phyloP scores from a whole-genome alignment of 1,139 yeast genomes.

The Candida freyschussii region DNA sequence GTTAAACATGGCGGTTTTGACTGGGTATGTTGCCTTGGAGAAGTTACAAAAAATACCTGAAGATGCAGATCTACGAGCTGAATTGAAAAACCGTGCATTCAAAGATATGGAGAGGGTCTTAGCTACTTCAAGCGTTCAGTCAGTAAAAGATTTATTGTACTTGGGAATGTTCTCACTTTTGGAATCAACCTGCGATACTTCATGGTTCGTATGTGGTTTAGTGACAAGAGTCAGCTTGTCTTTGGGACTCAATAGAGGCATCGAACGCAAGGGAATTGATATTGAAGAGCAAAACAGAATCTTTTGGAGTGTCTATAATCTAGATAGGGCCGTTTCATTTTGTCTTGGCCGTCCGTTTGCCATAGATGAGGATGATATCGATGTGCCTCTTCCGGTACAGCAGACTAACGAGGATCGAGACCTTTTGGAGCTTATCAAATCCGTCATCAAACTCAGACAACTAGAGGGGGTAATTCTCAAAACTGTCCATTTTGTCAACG shows the following conservation, averaged over 20 bases:
- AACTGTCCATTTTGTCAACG: constrained; percentile 38
- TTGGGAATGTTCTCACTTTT: constrained; percentile 43
- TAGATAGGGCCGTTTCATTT: constrained; percentile 39
- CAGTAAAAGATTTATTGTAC: constrained; percentile 36
- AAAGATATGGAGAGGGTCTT: constrained; percentile 33
- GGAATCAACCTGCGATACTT: constrained; percentile 39
- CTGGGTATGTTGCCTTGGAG: constrained; percentile 44
- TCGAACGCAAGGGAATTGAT: constrained; percentile 28
- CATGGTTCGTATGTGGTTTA: constrained; percentile 48
- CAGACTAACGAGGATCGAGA: constrained; percentile 35
- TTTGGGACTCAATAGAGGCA: constrained; percentile 38
- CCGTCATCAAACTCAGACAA: constrained; percentile 37
- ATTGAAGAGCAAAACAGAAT: constrained; percentile 39
- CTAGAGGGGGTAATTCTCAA: constrained; percentile 40
- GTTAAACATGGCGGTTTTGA: constrained; percentile 44
- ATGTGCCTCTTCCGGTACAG: constrained; percentile 38
- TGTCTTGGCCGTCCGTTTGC: constrained; percentile 42
- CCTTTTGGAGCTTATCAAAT: constrained; percentile 35
- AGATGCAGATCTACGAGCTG: constrained; percentile 33
- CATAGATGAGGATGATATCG: constrained; percentile 42
- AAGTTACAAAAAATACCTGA: constrained; percentile 34
- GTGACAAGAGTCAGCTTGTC: constrained; percentile 37
- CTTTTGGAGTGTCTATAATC: constrained; percentile 48
- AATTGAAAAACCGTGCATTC: constrained; percentile 34
- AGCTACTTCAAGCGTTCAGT: constrained; percentile 32